phyloP scores from a whole-genome alignment of 1,139 yeast species.

The Sugiyamaella novakii region DNA sequence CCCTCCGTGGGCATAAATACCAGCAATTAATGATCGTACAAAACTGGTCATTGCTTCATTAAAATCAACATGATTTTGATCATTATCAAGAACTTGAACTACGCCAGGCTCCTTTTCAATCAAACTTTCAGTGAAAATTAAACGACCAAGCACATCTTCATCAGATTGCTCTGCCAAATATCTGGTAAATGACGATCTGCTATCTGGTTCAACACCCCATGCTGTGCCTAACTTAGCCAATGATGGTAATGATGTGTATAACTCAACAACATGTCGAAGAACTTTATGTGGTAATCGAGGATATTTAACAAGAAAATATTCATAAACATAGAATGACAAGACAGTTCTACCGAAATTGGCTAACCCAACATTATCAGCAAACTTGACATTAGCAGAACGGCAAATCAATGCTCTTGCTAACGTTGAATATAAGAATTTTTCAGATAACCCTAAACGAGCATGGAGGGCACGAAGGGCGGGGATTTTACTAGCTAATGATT shows the following conservation, averaged over 20 bases:
- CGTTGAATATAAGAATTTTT: conserved; percentile 59
- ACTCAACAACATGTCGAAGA: conserved; percentile 69
- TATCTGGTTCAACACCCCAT: conserved; percentile 91
- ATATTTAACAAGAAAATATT: conserved; percentile 68
- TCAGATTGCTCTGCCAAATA: conserved; percentile 70
- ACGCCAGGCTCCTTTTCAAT: conserved; percentile 48
- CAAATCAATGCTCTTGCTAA: conserved; percentile 80
- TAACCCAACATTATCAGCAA: conserved; percentile 77
- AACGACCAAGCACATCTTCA: conserved; percentile 44
- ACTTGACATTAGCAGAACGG: conserved; percentile 47
- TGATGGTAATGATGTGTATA: conserved; percentile 68
- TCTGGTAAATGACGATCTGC: conserved; percentile 63
- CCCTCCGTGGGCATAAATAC: conserved; percentile 52
- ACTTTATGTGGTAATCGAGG: conserved; percentile 89
- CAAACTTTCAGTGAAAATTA: conserved; percentile 36
- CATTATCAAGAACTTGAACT: conserved; percentile 40
- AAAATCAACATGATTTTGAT: conserved; percentile 41
- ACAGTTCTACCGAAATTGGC: conserved; percentile 78
- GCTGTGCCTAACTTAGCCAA: conserved; percentile 61
- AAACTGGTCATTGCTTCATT: conserved; percentile 52
- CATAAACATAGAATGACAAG: conserved; percentile 73
- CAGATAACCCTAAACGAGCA: conserved; percentile 57
- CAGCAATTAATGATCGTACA: conserved; percentile 52
- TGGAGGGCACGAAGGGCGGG: conserved; percentile 81
- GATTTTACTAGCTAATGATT: conserved; percentile 54